Percentiles rank a stretch among this genome's conserved stretches.
Conservation (phyloP, 2,329 filamentous ascomycete genomes). For the Xylariaceae sp. region DNA sequence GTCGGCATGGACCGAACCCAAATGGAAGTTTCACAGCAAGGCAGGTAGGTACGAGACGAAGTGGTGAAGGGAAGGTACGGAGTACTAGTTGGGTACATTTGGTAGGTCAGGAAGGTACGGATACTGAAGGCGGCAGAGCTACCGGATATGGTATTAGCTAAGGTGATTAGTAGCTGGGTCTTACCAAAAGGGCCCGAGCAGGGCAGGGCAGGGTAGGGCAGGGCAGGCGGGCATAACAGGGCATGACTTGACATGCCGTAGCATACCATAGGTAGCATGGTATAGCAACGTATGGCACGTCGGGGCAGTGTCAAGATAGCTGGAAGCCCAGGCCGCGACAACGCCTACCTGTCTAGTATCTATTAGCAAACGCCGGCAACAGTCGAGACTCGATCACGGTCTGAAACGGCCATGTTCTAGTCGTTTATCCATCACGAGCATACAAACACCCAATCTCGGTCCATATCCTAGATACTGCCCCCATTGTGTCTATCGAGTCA, state of each 20-base stretch:
- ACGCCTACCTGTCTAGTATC: no score
- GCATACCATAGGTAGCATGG: neutral
- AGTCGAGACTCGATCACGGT: no score
- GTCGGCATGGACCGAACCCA: no score
- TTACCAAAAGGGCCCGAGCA: neutral
- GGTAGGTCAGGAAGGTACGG: neutral
- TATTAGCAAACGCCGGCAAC: no score
- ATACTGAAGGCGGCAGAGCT: neutral
- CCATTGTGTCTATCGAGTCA: neutral
- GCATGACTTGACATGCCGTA: neutral
- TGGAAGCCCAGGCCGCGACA: no score
- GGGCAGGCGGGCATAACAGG: neutral
- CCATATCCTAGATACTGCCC: neutral
- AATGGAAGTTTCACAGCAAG: neutral
- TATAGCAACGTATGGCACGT: no score
- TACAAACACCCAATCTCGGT: neutral
- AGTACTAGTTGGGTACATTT: neutral
- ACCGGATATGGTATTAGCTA: neutral
- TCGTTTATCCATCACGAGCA: neutral
- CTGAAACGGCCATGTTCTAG: neutral
- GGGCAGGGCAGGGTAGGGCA: neutral
- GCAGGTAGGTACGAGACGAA: neutral
- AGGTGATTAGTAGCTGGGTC: neutral
- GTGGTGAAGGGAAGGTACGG: neutral
- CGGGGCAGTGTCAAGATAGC: no score